phyloP scores from a whole-genome alignment of 805 yeast species.

The Candida fluviatilis region DNA sequence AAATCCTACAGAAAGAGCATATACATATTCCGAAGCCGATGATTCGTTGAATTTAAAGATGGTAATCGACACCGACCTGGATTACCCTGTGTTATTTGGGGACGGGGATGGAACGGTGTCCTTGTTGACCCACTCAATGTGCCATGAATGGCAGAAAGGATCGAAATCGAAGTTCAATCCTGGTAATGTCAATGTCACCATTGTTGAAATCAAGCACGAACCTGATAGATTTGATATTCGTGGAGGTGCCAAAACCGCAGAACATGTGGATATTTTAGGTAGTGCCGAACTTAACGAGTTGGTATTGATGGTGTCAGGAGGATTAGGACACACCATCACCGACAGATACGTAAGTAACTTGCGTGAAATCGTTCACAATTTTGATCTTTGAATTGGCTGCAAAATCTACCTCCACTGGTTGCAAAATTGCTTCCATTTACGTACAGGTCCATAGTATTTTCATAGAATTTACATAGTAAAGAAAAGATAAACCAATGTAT shows the following conservation, averaged over 20 bases:
- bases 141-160: slow-evolving; percentile 82
- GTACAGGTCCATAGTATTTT: too few relatives aligned
- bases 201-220: slow-evolving; percentile 89
- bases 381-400: slow-evolving; percentile 37
- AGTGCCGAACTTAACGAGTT: slow-evolving; percentile 89
- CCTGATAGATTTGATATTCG: slow-evolving; percentile 92
- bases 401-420: too few relatives aligned
- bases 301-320: slow-evolving; percentile 76
- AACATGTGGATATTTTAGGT: slow-evolving; percentile 95
- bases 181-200: slow-evolving; percentile 62
- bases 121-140: slow-evolving; percentile 78
- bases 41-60: slow-evolving; percentile 54
- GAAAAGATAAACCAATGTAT: too few relatives aligned
- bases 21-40: slow-evolving; percentile 67
- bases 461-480: too few relatives aligned
- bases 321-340: slow-evolving; percentile 64
- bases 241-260: slow-evolving; percentile 97
- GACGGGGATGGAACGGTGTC: slow-evolving; percentile 98
- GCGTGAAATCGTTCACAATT: slow-evolving; percentile 53
- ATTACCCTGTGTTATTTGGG: slow-evolving; percentile 67
- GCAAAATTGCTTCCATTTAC: too few relatives aligned
- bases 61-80: slow-evolving; percentile 63
- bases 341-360: slow-evolving; percentile 58
- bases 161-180: slow-evolving; percentile 71
- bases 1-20: slow-evolving; percentile 92